A percentile compares a stretch with the other conserved stretches of the same genome.
Evolutionary conservation across 257 asterid genomes (phyloP).

Genomic region (Nicotiana attenuata): DNA sequence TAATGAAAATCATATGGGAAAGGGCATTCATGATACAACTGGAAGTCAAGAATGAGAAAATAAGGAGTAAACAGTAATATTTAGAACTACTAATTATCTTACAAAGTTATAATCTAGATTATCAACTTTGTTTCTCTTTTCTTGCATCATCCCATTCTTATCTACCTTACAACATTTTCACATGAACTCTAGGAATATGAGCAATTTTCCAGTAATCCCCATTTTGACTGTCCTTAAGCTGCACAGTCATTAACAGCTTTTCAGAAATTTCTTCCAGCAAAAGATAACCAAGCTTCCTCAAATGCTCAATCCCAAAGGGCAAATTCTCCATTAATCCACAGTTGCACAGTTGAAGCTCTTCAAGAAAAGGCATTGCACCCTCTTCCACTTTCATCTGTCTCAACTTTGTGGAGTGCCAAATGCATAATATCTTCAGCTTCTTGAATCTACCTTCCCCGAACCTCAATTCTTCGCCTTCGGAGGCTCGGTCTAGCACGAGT

Average conservation of each 20-base stretch:
- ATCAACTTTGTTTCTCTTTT: not conserved
- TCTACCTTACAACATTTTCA: not conserved
- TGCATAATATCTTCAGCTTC: constrained; percentile 21
- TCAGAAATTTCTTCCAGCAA: not conserved
- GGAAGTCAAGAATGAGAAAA: not conserved
- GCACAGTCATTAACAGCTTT: not conserved
- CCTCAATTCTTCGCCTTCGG: constrained; percentile 20
- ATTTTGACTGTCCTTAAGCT: not conserved
- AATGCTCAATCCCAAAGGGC: not conserved
- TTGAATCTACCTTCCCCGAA: constrained; percentile 27
- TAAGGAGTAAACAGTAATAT: not conserved
- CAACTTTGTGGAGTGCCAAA: constrained; percentile 10
- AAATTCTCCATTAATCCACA: not conserved
- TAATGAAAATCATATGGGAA: too few relatives aligned
- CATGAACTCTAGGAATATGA: not conserved
- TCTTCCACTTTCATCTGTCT: constrained; percentile 22
- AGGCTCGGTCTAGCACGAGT: constrained; percentile 15
- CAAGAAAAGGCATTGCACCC: constrained; percentile 26
- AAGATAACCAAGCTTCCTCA: not conserved
- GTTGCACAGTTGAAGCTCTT: not conserved
- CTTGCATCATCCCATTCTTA: not conserved
- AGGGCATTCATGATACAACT: too few relatives aligned
- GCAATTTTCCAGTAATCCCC: not conserved
- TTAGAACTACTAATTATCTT: not conserved
- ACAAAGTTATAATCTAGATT: not conserved